phyloP scores from a whole-genome alignment of 2,329 filamentous ascomycete species.

The Fusarium subglutinans region DNA sequence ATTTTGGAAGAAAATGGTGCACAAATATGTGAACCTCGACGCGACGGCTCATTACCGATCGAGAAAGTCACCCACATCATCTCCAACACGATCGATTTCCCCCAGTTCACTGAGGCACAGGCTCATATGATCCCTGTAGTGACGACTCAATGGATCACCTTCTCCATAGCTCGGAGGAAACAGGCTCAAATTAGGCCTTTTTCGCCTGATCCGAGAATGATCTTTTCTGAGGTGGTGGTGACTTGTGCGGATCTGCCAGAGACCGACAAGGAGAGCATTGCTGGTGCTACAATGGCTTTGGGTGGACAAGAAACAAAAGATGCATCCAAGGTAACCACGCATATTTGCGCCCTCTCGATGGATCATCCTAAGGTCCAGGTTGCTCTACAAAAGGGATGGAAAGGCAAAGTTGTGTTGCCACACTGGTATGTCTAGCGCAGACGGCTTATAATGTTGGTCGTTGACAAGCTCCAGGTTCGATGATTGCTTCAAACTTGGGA shows the following conservation, averaged over 20 bases:
- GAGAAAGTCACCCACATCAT: conserved; percentile 64
- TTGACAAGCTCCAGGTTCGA: conserved; percentile 76
- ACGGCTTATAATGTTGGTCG: background rate
- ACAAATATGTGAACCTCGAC: conserved; percentile 56
- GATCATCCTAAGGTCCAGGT: conserved; percentile 76
- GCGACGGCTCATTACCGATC: conserved; percentile 60
- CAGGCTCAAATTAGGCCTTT: conserved; percentile 82
- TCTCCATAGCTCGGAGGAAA: conserved; percentile 74
- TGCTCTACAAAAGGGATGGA: conserved; percentile 71
- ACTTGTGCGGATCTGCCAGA: conserved; percentile 85
- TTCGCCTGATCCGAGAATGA: conserved; percentile 89
- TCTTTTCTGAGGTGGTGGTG: conserved; percentile 86
- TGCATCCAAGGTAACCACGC: conserved; percentile 80
- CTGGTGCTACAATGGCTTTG: conserved; percentile 87
- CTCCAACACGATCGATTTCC: conserved; percentile 86
- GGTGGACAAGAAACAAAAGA: conserved; percentile 82
- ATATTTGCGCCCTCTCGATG: conserved; percentile 84
- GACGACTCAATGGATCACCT: conserved; percentile 80
- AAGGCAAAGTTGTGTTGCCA: conserved; percentile 86
- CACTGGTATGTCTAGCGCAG: conserved; percentile 73
- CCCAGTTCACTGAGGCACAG: conserved; percentile 79
- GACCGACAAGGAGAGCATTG: conserved; percentile 90
- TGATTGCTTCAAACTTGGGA: conserved; percentile 92
- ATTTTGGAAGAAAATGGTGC: conserved; percentile 61
- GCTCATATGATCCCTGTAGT: conserved; percentile 86